Evolutionary conservation across 306 rosid species (phyloP).

Genomic region (Echinosophora koreensis): DNA sequence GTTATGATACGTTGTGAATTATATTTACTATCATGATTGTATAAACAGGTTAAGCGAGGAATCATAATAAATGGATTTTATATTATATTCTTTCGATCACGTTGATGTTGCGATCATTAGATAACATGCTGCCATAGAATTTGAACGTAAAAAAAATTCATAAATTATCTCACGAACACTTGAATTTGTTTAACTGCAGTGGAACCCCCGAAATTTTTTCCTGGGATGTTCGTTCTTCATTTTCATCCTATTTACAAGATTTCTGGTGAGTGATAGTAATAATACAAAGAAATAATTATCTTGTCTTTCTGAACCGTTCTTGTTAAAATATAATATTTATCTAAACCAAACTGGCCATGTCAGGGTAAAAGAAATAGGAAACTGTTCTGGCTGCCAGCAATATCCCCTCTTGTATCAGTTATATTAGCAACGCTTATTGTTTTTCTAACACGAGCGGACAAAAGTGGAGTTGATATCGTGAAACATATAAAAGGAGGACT

Average conservation of each 20-base stretch:
- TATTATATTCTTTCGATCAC: too few species aligned
- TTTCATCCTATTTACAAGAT: slow-evolving; percentile 61
- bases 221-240: slow-evolving; percentile 67
- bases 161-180: slow-evolving; percentile 6
- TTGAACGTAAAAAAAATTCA: neutral
- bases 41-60: too few species aligned
- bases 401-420: slow-evolving; percentile 70
- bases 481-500: slow-evolving; percentile 68
- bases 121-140: neutral
- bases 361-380: slow-evolving; percentile 66
- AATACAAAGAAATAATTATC: neutral
- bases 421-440: slow-evolving; percentile 64
- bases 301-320: neutral
- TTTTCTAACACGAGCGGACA: slow-evolving; percentile 59
- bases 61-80: too few species aligned
- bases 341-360: slow-evolving; percentile 30
- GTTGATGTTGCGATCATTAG: neutral
- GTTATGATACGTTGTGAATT: too few species aligned
- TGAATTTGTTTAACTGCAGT: slow-evolving; percentile 47
- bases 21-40: too few species aligned
- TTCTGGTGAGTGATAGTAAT: slow-evolving; percentile 55
- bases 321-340: neutral
- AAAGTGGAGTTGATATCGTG: slow-evolving; percentile 61
- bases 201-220: slow-evolving; percentile 60
- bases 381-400: slow-evolving; percentile 72